Base-by-base conservation (phyloP, 306 rosid genomes). In the Cicer pinnatifidum region DNA sequence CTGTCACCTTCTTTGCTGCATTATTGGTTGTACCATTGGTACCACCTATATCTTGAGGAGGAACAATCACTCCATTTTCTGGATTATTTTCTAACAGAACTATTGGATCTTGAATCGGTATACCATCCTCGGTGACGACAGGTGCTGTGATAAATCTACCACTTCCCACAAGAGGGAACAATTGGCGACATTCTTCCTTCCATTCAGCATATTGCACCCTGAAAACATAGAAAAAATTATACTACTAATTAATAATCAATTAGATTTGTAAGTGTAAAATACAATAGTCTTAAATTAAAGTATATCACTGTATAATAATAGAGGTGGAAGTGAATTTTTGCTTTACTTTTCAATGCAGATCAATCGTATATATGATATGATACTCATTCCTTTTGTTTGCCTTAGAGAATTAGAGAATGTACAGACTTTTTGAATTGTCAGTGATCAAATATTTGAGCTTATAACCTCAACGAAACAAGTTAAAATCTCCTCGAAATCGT, bases 111-210 rank as follows among this genome's bases (percentile, higher is more conserved):
- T 76, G 89, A 85, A 87, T 82, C 11, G 89, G 93, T 48, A 15
- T 85, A 52, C 99, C 99, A 7, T 91, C 88, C 9, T 88, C 97
- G 39, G 89, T 82, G 76, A 95, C 39, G 38, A 90, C 85, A 7
- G 99, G 99, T 35, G 97, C 96, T 13, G 99, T 95, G 51, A 95
- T 89, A 75, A 81, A 95, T 79, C 87, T 88, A 76, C 99, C 97
- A 77, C 97, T 91, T 87, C 97, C 99, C 67, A 95, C 77, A 13
- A 91, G 86, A 58, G 97, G 97, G 84, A 91, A 95, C 80, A 88
- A 75, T 80, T 85, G 81, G 16, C 82, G 81, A 80, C 99, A 95
- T 44, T 87, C 92, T 85, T 95, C 96, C 78, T 95, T 95, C 88
- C 88, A 91, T 69, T 79, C 71, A 39, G 84, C 82, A 84, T 95